phyloP scores from a whole-genome alignment of 805 yeast species.

The Lachancea sp. region DNA sequence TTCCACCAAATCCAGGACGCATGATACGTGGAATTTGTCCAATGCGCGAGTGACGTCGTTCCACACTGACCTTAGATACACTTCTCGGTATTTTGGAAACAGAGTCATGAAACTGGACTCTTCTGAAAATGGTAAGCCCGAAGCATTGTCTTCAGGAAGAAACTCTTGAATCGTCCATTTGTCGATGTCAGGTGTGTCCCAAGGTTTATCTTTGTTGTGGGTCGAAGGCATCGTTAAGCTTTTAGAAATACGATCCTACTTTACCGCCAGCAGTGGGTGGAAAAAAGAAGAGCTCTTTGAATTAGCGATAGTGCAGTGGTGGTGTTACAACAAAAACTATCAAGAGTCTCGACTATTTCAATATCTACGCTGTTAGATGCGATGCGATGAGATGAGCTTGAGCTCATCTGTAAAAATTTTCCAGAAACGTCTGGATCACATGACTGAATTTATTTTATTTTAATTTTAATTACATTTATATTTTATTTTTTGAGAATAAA shows the following conservation, averaged over 20 bases:
- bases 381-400: conserved; percentile 6
- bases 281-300: background rate
- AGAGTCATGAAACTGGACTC: conserved; percentile 92
- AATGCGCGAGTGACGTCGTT: conserved; percentile 81
- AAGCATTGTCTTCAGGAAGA: conserved; percentile 78
- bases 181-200: conserved; percentile 94
- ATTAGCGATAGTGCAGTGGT: background rate
- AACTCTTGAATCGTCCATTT: conserved; percentile 90
- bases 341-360: too few relatives aligned
- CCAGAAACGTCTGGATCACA: background rate
- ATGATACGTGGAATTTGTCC: conserved; percentile 67
- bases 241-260: background rate
- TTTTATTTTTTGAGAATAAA: background rate
- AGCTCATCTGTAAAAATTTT: background rate
- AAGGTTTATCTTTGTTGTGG: conserved; percentile 91
- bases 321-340: background rate
- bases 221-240: conserved; percentile 70
- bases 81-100: conserved; percentile 95
- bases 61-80: conserved; percentile 84
- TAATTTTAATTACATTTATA: background rate
- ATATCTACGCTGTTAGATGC: background rate
- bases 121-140: conserved; percentile 88
- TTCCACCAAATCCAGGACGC: conserved; percentile 84
- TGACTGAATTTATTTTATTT: background rate
- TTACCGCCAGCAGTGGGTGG: background rate